Percentiles rank a stretch among this genome's conserved stretches.
These are phyloP conservation scores for Dryadomyces quercus-mongolicae DNA, from an alignment of 2,329 filamentous ascomycete species.

Conservation along the genomic window DNA sequence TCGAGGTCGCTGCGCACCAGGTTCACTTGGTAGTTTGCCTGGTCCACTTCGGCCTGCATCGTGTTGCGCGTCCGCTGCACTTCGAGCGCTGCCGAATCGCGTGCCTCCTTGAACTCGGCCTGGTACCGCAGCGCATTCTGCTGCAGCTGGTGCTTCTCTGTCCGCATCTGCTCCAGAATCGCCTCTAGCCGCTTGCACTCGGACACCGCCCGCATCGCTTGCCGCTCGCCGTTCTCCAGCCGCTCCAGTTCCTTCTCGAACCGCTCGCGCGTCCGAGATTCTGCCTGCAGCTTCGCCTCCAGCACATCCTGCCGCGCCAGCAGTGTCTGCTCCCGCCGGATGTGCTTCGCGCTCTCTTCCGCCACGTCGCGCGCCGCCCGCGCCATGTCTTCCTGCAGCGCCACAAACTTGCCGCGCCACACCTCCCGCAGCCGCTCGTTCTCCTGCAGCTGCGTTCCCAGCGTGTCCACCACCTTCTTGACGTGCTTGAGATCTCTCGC, in stretches of 20 bases:
- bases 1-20: constrained; percentile 72
- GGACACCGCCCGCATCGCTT: constrained; percentile 50
- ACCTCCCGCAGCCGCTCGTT: constrained; percentile 73
- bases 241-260: constrained; percentile 55
- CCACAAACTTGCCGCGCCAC: constrained; percentile 74
- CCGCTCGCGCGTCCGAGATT: constrained; percentile 56
- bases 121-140: constrained; percentile 57
- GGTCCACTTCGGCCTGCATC: constrained; percentile 71
- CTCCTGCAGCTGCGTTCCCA: constrained; percentile 72
- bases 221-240: constrained; percentile 50
- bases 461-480: constrained; percentile 57
- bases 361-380: constrained; percentile 66
- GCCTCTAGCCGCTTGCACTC: constrained; percentile 49
- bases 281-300: constrained; percentile 63
- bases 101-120: constrained; percentile 73
- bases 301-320: constrained; percentile 70
- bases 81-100: constrained; percentile 67
- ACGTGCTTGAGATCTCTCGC: constrained; percentile 59
- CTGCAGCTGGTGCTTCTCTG: constrained; percentile 62
- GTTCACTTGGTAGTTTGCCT: constrained; percentile 76
- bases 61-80: constrained; percentile 68
- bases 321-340: constrained; percentile 67
- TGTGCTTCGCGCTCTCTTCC: constrained; percentile 68
- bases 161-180: constrained; percentile 42
- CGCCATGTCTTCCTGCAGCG: constrained; percentile 79